These are phyloP conservation scores for Aspergillus conjunctus DNA, from an alignment of 495 filamentous ascomycete genomes.

Conservation along the genomic window DNA sequence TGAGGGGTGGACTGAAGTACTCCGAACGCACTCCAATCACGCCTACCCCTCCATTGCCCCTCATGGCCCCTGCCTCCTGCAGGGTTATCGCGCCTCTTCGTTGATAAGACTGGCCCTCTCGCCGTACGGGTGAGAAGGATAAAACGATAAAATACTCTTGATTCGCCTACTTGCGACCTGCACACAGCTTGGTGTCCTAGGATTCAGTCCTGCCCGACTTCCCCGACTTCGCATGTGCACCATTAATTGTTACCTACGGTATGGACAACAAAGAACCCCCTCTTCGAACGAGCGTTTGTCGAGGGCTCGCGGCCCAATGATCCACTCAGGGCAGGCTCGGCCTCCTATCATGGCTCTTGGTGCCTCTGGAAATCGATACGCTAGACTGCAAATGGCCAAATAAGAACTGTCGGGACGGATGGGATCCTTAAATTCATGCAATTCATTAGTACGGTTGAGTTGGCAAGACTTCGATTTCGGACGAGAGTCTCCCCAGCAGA, in stretches of 20 bases:
- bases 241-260: not conserved
- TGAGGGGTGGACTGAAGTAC: conserved; percentile 2
- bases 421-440: not conserved
- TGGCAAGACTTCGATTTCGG: conserved; percentile 6
- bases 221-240: not conserved
- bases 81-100: conserved; percentile 5
- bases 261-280: not conserved
- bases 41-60: conserved; percentile 7
- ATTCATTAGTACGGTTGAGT: not conserved
- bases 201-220: conserved; percentile 10
- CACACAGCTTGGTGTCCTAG: not conserved
- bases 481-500: not conserved
- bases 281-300: not conserved
- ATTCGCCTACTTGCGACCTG: conserved; percentile 5
- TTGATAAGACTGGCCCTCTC: conserved; percentile 6
- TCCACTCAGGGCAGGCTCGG: conserved; percentile 3
- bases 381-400: not conserved
- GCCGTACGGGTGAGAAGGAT: not conserved
- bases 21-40: conserved; percentile 8
- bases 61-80: conserved; percentile 3
- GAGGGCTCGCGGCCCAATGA: not conserved
- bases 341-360: conserved; percentile 1
- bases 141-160: not conserved
- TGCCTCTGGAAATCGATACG: not conserved
- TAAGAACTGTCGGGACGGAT: not conserved